These are phyloP conservation scores for Rhexocercosporidium sp. DNA, from an alignment of 2,329 filamentous ascomycete genomes.

Conservation along the genomic window DNA sequence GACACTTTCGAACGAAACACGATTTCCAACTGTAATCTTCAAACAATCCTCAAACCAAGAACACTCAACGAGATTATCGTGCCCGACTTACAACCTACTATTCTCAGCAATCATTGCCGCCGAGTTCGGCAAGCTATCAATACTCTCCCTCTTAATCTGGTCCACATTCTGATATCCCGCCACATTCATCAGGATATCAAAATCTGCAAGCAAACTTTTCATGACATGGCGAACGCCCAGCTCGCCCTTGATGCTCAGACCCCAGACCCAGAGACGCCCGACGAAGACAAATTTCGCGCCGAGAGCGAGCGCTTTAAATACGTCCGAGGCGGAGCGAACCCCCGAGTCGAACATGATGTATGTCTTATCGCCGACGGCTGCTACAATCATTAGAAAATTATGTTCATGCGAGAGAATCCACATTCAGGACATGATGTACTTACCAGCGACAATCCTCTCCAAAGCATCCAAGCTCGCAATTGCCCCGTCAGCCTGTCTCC, in stretches of 20 bases:
- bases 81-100: slow-evolving; percentile 37
- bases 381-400: slow-evolving; percentile 5
- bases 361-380: slow-evolving; percentile 30
- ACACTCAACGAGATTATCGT: too few relatives aligned
- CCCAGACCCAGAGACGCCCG: slow-evolving; percentile 65
- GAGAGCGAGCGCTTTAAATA: slow-evolving; percentile 65
- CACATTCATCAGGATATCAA: slow-evolving; percentile 66
- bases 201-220: slow-evolving; percentile 64
- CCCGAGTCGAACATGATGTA: slow-evolving; percentile 57
- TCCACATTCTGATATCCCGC: slow-evolving; percentile 58
- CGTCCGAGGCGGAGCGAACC: slow-evolving; percentile 59
- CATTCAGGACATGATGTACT: slow-evolving; percentile 20
- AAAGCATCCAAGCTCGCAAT: slow-evolving; percentile 63
- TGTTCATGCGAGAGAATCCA: neutral
- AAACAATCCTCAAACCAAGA: too few relatives aligned
- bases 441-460: slow-evolving; percentile 60
- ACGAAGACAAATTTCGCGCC: slow-evolving; percentile 68
- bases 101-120: slow-evolving; percentile 47
- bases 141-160: slow-evolving; percentile 52
- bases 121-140: slow-evolving; percentile 50
- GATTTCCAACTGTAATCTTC: too few relatives aligned
- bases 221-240: slow-evolving; percentile 65
- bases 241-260: slow-evolving; percentile 63
- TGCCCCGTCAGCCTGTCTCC: slow-evolving; percentile 54
- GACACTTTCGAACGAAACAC: too few relatives aligned